These are phyloP conservation scores for Rhizopogon vulgaris DNA, from an alignment of 768 basidiomycete species.

Conservation along the genomic window DNA sequence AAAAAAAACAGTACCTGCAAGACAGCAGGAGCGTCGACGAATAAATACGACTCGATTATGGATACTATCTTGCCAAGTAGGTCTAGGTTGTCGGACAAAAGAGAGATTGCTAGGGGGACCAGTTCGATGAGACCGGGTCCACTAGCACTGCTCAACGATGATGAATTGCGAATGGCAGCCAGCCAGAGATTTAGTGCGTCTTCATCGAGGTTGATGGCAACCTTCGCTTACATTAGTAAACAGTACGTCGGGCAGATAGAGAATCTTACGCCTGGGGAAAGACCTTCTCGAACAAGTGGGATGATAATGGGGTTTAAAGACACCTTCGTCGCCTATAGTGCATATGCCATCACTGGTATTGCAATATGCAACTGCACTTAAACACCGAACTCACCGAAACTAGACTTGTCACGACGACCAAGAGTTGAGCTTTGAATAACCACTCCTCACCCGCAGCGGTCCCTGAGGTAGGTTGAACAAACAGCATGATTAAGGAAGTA, in stretches of 20 bases:
- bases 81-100: slow-evolving; percentile 67
- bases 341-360: not conserved
- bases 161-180: slow-evolving; percentile 59
- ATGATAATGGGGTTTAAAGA: slow-evolving; percentile 50
- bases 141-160: slow-evolving; percentile 40
- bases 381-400: slow-evolving; percentile 43
- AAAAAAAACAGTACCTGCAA: slow-evolving; percentile 50
- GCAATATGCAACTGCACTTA: not conserved
- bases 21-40: slow-evolving; percentile 60
- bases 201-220: slow-evolving; percentile 64
- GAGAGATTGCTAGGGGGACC: slow-evolving; percentile 53
- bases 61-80: slow-evolving; percentile 60
- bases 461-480: slow-evolving; percentile 42
- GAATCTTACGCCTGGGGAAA: slow-evolving; percentile 46
- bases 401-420: slow-evolving; percentile 65
- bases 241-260: not conserved
- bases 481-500: not conserved
- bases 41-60: slow-evolving; percentile 72
- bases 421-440: slow-evolving; percentile 63
- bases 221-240: slow-evolving; percentile 32
- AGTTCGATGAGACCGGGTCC: slow-evolving; percentile 55
- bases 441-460: slow-evolving; percentile 58
- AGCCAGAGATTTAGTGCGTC: slow-evolving; percentile 78
- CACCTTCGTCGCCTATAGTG: slow-evolving; percentile 57
- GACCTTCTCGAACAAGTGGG: slow-evolving; percentile 59